Evolutionary conservation across 225 moss, liverwort and hornwort species (phyloP).

Genomic region (Polytrichum commune): DNA sequence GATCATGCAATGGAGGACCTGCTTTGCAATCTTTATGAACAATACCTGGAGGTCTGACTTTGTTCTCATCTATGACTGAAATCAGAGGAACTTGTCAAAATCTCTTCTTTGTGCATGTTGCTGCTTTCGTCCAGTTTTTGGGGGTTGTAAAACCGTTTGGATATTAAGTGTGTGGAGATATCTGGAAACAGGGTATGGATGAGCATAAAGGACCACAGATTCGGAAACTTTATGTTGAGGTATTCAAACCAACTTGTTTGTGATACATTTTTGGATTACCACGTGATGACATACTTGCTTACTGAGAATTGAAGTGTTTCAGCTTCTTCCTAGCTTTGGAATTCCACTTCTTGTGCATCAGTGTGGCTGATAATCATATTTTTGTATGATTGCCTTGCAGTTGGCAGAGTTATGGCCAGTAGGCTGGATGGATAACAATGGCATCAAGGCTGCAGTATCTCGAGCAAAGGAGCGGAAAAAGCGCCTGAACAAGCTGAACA

Average conservation of each 20-base stretch:
- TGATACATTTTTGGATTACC: neutral
- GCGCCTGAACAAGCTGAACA: conserved; percentile 71
- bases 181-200: conserved; percentile 85
- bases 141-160: conserved; percentile 9
- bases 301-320: too few species aligned
- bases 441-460: conserved; percentile 81
- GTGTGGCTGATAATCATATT: too few species aligned
- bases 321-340: too few species aligned
- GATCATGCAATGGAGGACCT: conserved; percentile 94
- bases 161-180: conserved; percentile 13
- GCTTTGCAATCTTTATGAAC: conserved; percentile 95
- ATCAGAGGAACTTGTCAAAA: neutral
- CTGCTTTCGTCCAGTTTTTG: neutral
- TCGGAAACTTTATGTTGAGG: conserved; percentile 95
- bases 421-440: conserved; percentile 98
- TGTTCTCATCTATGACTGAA: conserved; percentile 3
- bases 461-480: conserved; percentile 86
- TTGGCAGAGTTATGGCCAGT: conserved; percentile 96
- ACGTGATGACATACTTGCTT: too few species aligned
- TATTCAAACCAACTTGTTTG: conserved; percentile 8
- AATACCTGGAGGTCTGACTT: conserved; percentile 81
- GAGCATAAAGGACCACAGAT: conserved; percentile 99
- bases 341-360: too few species aligned
- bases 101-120: neutral
- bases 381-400: conserved; percentile 30